A percentile compares a stretch with the other conserved stretches of the same genome.
These are phyloP conservation scores for Citrus reticulata DNA, from an alignment of 345 rosid species.

Conservation along the genomic window DNA sequence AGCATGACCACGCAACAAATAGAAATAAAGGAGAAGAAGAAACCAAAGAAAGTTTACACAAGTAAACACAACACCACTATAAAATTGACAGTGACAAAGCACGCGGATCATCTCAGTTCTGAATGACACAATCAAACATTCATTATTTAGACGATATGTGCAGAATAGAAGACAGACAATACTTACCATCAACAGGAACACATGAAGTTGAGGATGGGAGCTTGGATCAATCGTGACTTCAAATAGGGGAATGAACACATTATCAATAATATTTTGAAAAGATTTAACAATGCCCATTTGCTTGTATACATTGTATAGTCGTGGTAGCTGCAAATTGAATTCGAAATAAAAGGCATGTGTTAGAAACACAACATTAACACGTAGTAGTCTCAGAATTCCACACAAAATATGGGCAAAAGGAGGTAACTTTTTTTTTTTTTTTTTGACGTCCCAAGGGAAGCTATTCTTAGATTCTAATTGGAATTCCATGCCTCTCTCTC, in stretches of 20 bases:
- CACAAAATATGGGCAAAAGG: neutral
- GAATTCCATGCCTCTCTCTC: neutral
- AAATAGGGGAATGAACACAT: slow-evolving; percentile 49
- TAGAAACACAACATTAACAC: neutral
- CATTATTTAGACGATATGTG: neutral
- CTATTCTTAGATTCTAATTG: neutral
- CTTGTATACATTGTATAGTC: slow-evolving; percentile 50
- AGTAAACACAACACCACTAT: neutral
- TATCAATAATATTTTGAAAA: slow-evolving; percentile 52
- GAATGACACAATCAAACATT: neutral
- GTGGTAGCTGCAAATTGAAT: slow-evolving; percentile 42
- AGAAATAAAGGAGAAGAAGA: neutral
- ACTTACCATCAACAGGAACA: slow-evolving; percentile 39
- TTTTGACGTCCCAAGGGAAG: neutral
- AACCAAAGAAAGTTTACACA: neutral
- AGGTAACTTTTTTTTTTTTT: neutral
- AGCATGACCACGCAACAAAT: neutral
- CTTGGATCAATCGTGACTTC: slow-evolving; percentile 49
- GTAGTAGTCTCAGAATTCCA: neutral
- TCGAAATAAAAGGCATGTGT: neutral
- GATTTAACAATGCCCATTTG: slow-evolving; percentile 49
- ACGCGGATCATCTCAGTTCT: neutral
- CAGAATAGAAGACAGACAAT: neutral
- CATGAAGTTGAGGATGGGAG: slow-evolving; percentile 54
- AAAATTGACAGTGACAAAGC: neutral